Evolutionary conservation across 345 rosid species (phyloP), one percentile per base, ranked within the genome.

Genomic region (Gossypium rotundifolium): DNA sequence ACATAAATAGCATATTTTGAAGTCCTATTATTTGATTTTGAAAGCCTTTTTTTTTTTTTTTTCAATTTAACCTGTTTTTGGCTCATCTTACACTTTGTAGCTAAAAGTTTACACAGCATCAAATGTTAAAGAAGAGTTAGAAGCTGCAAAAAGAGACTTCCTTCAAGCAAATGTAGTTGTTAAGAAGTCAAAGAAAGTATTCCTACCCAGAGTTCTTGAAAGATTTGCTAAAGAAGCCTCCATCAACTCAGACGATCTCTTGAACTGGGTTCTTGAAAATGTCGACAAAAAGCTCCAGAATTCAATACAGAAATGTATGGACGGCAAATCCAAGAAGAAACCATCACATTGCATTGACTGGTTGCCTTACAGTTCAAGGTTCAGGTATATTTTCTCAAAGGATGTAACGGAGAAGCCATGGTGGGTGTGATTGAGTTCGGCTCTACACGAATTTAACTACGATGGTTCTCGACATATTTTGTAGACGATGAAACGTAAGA

Each of bases 341-440:
- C 60, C 80, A 9, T 85, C 91, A 7, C 92, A 89, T 72, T 70
- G 87, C 12, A 76, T 89, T 9, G 91, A 90, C 61, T 94, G 97
- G 97, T 74, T 88, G 75, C 88, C 97, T 49, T 92, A 90, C 73
- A 88, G 83, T 59, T 82, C 94, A 77, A 92, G 84, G 72, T 94
- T 94, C 67, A 85, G 88, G 66, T 94, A 90, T 74, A 81, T 88
- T 33, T 86, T 92, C 80, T 84, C 94, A 0, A 88, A 87, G 76
- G 97, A 92, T 49, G 78, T 92, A 71, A 78, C 87, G 22, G 97
- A 87, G 77, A 90, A 84, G 71, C 87, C 90, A 44, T 85, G 81
- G 87, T 85, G 86, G 82, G 60, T 77, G 71, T 78, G 79, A 45
- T 3, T 9, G 49, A 81, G 25, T 44, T 42, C 11, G 40, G 6